Evolutionary conservation across 1,284 basidiomycete species (phyloP), one percentile per base, ranked within the genome.

Genomic region (Leccinum fuscescens): DNA sequence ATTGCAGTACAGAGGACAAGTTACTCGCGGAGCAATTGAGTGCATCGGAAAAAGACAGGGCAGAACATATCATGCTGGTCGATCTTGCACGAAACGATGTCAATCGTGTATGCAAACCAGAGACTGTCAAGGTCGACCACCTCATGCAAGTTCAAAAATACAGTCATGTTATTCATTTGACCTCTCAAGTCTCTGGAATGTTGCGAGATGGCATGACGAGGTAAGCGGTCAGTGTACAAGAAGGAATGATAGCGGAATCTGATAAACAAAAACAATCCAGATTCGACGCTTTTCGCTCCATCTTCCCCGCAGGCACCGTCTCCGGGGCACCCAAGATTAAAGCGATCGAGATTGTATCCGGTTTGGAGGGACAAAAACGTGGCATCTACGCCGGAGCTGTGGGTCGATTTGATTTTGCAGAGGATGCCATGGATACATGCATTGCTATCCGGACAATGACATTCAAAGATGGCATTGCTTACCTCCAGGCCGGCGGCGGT

Each of bases 71-170:
- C 73, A 99, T 99, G 97, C 85, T 99, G 58, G 95, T 99, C 58
- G 97, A 99, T 76, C 83, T 99, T 61, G 97, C 97, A 6, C 83
- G 97, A n/a, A 99, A 99, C 79, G 97, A 99, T 72, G 95, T 99
- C 65, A 98, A 98, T 75, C 88, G 97, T 22, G 94, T 99, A 24
- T 99, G 96, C 82, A 87, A 94, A 67, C 95, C 97, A 5, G 85
- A 88, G 72, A 98, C 96, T 0, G 96, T 98, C 69, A 91, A 95
- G 69, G 96, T 99, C 24, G 97, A 99, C 76, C 88, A 93, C 62
- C 83, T 99, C 58, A 98, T 99, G 94, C 80, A 82, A 64, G 77
- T 99, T 20, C 94, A 99, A 74, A 96, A 93, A 76, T 99, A 99
- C 77, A 94, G 91, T 68, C 97, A 99, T 75, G 97, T 99, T 67